Evolutionary conservation across 257 asterid species (phyloP).

Genomic region (Fraxinus cuspidata): DNA sequence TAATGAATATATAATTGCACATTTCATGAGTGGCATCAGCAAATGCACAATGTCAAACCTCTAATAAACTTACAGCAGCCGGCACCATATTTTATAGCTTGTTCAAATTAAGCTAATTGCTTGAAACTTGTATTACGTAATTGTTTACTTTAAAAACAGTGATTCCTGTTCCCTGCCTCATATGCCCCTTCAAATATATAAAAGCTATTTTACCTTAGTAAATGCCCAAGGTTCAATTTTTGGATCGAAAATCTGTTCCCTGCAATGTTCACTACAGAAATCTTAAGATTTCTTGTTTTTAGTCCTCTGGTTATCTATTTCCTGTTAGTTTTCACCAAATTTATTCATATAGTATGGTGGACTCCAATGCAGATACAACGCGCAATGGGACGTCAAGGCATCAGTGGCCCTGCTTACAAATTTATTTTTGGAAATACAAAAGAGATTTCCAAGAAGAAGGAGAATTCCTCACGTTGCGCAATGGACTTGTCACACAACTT

Average conservation of each 20-base stretch:
- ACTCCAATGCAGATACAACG: neutral
- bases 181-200: no score
- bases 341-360: neutral
- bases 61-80: neutral
- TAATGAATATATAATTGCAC: neutral
- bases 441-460: slow-evolving; percentile 42
- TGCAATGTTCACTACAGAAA: neutral
- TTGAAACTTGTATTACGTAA: neutral
- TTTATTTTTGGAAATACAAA: slow-evolving; percentile 52
- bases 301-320: neutral
- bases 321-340: neutral
- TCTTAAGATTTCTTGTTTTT: neutral
- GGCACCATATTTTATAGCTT: neutral
- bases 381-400: slow-evolving; percentile 51
- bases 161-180: neutral
- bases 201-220: no score
- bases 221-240: neutral
- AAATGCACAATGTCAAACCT: neutral
- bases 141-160: neutral
- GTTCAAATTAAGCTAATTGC: neutral
- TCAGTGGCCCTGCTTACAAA: slow-evolving; percentile 50
- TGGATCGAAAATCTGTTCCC: neutral
- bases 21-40: neutral
- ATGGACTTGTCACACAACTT: slow-evolving; percentile 64
- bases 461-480: slow-evolving; percentile 25